Base-by-base conservation (phyloP, 176 grass and related monocot species). In the Triticum monococcum region DNA sequence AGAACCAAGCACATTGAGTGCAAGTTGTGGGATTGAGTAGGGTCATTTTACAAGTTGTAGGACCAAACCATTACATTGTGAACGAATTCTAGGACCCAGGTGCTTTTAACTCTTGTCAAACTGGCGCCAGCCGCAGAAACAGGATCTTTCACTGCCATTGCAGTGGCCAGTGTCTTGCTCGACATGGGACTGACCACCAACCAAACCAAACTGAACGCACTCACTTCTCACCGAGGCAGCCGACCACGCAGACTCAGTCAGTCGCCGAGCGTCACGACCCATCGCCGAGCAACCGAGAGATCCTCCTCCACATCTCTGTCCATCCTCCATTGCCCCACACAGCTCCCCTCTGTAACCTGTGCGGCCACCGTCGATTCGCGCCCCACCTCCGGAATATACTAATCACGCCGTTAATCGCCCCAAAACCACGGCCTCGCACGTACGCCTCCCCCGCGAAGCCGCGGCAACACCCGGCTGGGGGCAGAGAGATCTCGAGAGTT, bases 231-330 rank as follows among this genome's bases (percentile, higher is more conserved):
- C 18, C 36, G 41, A 60, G 7, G 56, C 56, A 59, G 60, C 57
- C 66, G 25, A 73, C 79, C 74, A 83, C 40, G 2, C 48, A 46
- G 37, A 83, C 40, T 1, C 48, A 46, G 28, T 8, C 12, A 28
- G 72, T 43, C 32, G 65, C 73, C 4, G 65, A 14, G 64, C 41
- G 79, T 83, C 79, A 33, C 73, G 5, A 13, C 79, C 22, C 32
- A 75, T 36, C 61, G 71, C 12, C 70, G 80, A 11, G 23, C 63
- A 77, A 18, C 9, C 25, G 25, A 32, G 72, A 14, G 40, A 41
- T 48, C 75, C 52, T 46, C 38, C 52, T 32, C 48, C 26, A 24
- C 69, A 46, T 86, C 83, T 82, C 83, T 37, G 22, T 20, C 81
- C 87, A 57, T 32, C 12, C 72, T 9, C 24, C 72, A 75, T 75